These are phyloP conservation scores for Candida ficus DNA, from an alignment of 805 yeast species.

Conservation along the genomic window DNA sequence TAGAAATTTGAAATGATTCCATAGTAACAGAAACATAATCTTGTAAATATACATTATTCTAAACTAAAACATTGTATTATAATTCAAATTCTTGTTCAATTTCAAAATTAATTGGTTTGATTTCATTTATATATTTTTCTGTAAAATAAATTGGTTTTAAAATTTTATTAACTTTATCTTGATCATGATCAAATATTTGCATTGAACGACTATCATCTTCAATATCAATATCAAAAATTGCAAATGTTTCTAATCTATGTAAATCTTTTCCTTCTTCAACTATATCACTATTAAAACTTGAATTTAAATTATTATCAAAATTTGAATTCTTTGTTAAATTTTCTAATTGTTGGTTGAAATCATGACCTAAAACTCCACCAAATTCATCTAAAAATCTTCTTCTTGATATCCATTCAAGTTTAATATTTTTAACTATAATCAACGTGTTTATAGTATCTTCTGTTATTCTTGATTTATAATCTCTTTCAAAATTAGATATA, in stretches of 20 bases:
- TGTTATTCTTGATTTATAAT: conserved; percentile 2
- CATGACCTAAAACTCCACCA: neutral
- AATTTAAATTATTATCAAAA: neutral
- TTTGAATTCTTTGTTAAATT: neutral
- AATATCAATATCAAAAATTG: neutral
- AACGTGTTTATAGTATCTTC: conserved; percentile 6
- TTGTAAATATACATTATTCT: conserved; percentile 3
- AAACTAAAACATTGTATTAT: no score
- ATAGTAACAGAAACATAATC: neutral
- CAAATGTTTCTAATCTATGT: neutral
- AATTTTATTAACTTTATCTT: neutral
- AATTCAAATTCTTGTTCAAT: conserved; percentile 1
- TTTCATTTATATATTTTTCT: neutral
- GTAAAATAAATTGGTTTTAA: conserved; percentile 3
- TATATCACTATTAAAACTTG: neutral
- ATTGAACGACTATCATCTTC: neutral
- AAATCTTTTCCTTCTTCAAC: neutral
- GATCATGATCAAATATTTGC: conserved; percentile 3
- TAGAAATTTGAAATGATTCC: conserved; percentile 9
- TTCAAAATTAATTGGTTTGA: neutral
- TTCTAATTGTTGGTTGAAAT: neutral
- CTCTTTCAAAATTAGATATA: neutral
- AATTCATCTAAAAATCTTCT: neutral
- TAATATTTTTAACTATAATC: conserved; percentile 1
- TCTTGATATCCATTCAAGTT: conserved; percentile 1